Evolutionary conservation across 1,139 yeast genomes (phyloP).

Genomic region (Scheffersomyces stambukii): DNA sequence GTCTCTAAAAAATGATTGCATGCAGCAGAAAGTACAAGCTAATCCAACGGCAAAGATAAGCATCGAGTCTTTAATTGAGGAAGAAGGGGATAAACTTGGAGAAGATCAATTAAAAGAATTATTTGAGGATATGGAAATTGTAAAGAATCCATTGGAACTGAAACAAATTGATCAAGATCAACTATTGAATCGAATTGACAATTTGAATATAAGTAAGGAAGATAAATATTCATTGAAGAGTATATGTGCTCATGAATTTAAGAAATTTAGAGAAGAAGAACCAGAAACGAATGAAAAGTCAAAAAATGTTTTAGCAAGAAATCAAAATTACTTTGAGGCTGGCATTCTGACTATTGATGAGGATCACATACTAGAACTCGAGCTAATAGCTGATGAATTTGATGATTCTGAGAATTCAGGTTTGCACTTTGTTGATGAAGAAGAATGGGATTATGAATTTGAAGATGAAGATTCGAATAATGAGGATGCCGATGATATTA

Average conservation of each 20-base stretch:
- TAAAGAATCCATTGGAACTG: conserved; percentile 8
- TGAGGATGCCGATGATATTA: conserved; percentile 15
- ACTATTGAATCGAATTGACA: conserved; percentile 25
- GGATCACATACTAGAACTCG: conserved; percentile 34
- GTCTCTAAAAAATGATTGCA: conserved; percentile 1
- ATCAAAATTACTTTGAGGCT: conserved; percentile 13
- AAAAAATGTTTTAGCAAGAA: conserved; percentile 12
- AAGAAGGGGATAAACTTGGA: conserved; percentile 7
- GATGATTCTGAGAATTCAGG: conserved; percentile 30
- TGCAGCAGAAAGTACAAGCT: background rate
- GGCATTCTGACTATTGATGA: conserved; percentile 15
- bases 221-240: conserved; percentile 47
- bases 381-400: conserved; percentile 50
- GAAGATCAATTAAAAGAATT: conserved; percentile 39
- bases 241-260: conserved; percentile 17
- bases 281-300: conserved; percentile 6
- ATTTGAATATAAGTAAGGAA: conserved; percentile 41
- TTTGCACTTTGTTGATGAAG: conserved; percentile 30
- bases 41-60: conserved; percentile 1
- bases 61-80: conserved; percentile 1
- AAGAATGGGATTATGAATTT: conserved; percentile 33
- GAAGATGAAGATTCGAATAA: conserved; percentile 25
- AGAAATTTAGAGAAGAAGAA: conserved; percentile 7
- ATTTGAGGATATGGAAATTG: conserved; percentile 48
- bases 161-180: conserved; percentile 15